Conservation (phyloP, 2,329 filamentous ascomycete genomes). For the Fusarium metavorans region DNA sequence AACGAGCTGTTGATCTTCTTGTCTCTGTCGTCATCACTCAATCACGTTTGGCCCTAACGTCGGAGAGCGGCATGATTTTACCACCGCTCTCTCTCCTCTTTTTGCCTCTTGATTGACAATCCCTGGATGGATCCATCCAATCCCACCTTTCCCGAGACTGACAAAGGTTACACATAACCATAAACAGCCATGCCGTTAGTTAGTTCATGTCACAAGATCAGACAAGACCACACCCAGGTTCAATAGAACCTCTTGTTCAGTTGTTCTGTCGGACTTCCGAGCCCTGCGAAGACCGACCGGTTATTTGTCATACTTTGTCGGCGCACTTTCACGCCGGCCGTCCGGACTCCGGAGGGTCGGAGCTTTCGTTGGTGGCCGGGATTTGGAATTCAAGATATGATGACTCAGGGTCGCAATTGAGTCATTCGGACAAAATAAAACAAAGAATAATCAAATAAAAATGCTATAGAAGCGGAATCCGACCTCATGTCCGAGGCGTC, state of each 20-base stretch:
- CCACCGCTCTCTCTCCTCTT: neutral
- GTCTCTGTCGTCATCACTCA: constrained; percentile 33
- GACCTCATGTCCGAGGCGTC: constrained; percentile 24
- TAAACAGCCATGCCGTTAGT: constrained; percentile 4
- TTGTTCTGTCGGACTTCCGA: constrained; percentile 6
- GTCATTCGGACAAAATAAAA: neutral
- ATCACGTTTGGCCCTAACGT: constrained; percentile 7
- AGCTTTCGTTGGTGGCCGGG: neutral
- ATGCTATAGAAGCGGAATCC: constrained; percentile 15
- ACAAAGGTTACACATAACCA: constrained; percentile 17
- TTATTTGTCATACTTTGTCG: constrained; percentile 2
- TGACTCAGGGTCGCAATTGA: neutral
- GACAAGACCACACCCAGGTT: neutral
- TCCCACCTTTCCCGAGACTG: neutral
- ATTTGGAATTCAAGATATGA: neutral
- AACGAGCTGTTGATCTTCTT: neutral
- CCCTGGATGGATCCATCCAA: neutral
- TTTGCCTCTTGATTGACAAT: neutral
- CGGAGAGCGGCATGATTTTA: neutral
- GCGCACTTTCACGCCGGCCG: neutral
- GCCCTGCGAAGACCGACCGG: constrained; percentile 4
- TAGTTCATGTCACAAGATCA: neutral
- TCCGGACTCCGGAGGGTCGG: neutral
- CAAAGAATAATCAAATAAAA: neutral
- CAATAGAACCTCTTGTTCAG: neutral